Evolutionary conservation across 2,329 filamentous ascomycete genomes (phyloP).

Genomic region (Xylaria polymorpha): DNA sequence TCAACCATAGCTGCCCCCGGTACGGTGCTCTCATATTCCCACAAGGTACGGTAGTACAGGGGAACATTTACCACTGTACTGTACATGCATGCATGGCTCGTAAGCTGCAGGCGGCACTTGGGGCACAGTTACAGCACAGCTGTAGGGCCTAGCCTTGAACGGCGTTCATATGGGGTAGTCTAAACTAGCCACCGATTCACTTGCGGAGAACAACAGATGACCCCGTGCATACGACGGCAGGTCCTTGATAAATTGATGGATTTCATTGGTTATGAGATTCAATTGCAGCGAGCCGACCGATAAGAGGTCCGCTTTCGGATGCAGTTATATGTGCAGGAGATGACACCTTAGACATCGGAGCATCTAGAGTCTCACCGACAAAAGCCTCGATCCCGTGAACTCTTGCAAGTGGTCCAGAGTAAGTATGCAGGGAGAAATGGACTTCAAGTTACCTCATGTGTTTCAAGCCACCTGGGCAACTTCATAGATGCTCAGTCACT

Average conservation of each 20-base stretch:
- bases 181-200: slow-evolving; percentile 8
- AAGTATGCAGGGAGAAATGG: neutral
- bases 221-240: slow-evolving; percentile 11
- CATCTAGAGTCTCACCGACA: slow-evolving; percentile 9
- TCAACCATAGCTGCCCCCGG: too few relatives aligned
- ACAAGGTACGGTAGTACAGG: neutral
- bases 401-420: neutral
- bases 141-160: slow-evolving; percentile 13
- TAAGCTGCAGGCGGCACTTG: slow-evolving; percentile 27
- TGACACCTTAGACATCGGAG: neutral
- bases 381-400: neutral
- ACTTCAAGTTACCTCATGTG: neutral
- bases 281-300: slow-evolving; percentile 7
- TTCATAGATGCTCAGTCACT: too few relatives aligned
- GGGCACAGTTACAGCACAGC: slow-evolving; percentile 4
- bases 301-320: slow-evolving; percentile 34
- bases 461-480: neutral
- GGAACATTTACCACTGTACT: neutral
- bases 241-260: neutral
- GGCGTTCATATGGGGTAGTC: slow-evolving; percentile 21
- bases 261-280: slow-evolving; percentile 20
- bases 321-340: slow-evolving; percentile 23
- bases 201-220: slow-evolving; percentile 29
- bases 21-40: neutral
- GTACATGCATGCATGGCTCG: slow-evolving; percentile 18